phyloP scores from a whole-genome alignment of 1,139 yeast species.

The Sugiyamaella paludigena region DNA sequence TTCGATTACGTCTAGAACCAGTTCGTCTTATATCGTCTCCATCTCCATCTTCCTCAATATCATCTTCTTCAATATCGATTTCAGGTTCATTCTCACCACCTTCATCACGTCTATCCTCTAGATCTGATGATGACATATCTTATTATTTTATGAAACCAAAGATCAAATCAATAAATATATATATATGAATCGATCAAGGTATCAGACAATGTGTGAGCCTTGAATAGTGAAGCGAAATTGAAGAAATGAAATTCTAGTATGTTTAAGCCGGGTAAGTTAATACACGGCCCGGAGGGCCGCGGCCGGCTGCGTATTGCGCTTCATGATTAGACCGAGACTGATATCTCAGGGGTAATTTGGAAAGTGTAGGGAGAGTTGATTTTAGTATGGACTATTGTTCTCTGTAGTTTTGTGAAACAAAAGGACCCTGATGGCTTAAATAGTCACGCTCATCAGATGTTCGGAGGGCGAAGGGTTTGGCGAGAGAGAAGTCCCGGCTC shows the following conservation, averaged over 20 bases:
- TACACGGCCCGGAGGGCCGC: not conserved
- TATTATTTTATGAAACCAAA: not conserved
- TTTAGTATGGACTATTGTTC: no score
- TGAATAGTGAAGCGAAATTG: not conserved
- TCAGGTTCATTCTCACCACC: conserved; percentile 1
- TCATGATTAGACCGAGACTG: not conserved
- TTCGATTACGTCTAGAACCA: conserved; percentile 10
- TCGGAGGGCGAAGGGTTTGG: no score
- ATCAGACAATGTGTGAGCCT: not conserved
- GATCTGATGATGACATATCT: conserved; percentile 11
- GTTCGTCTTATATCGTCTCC: conserved; percentile 10
- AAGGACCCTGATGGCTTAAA: no score
- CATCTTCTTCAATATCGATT: conserved; percentile 5
- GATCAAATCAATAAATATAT: no score
- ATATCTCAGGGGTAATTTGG: no score
- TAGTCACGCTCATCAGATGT: no score
- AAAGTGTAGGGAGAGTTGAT: no score
- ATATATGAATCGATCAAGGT: not conserved
- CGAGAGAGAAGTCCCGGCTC: no score
- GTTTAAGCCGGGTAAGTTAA: no score
- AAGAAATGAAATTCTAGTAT: not conserved
- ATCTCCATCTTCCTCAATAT: conserved; percentile 7
- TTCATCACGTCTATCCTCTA: not conserved
- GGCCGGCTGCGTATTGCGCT: not conserved
- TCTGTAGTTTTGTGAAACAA: no score